Evolutionary conservation across 164 flowering plant genomes (phyloP).

Genomic region (Liquidambar formosana): DNA sequence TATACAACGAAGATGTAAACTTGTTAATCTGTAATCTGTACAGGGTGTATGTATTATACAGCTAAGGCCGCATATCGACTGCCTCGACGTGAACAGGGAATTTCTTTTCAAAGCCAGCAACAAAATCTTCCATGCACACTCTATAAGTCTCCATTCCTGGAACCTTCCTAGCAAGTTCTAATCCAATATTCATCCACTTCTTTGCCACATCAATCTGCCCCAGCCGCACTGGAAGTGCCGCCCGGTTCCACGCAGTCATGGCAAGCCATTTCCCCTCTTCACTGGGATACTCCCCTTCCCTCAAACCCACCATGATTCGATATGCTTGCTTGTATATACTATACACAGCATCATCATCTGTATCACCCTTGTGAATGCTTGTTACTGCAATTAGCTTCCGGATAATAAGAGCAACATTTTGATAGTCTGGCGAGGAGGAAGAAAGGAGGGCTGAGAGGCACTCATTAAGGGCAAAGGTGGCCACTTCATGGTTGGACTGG

Average conservation of each 20-base stretch:
- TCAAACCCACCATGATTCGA: slow-evolving; percentile 78
- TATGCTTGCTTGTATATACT: slow-evolving; percentile 72
- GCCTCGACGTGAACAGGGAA: slow-evolving; percentile 11
- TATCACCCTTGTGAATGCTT: slow-evolving; percentile 43
- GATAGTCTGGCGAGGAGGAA: slow-evolving; percentile 56
- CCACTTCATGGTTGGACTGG: slow-evolving; percentile 49
- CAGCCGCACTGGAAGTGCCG: slow-evolving; percentile 62
- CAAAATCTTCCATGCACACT: slow-evolving; percentile 72
- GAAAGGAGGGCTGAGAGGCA: slow-evolving; percentile 52
- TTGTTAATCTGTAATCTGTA: too few relatives aligned
- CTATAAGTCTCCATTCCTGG: slow-evolving; percentile 56
- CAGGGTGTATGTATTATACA: too few relatives aligned
- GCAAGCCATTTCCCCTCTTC: slow-evolving; percentile 93
- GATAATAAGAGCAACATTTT: slow-evolving; percentile 42
- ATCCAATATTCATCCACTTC: slow-evolving; percentile 81
- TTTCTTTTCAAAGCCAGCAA: slow-evolving; percentile 49
- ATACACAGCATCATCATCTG: slow-evolving; percentile 62
- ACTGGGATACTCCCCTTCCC: slow-evolving; percentile 74
- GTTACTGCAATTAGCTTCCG: slow-evolving; percentile 48
- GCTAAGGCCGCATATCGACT: slow-evolving; percentile 8
- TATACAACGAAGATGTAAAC: too few relatives aligned
- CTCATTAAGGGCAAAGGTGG: slow-evolving; percentile 47
- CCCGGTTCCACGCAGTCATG: slow-evolving; percentile 89
- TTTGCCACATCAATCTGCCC: slow-evolving; percentile 56
- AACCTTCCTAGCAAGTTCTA: slow-evolving; percentile 66